phyloP scores from a whole-genome alignment of 495 filamentous ascomycete species.

The Rhypophila decipiens region DNA sequence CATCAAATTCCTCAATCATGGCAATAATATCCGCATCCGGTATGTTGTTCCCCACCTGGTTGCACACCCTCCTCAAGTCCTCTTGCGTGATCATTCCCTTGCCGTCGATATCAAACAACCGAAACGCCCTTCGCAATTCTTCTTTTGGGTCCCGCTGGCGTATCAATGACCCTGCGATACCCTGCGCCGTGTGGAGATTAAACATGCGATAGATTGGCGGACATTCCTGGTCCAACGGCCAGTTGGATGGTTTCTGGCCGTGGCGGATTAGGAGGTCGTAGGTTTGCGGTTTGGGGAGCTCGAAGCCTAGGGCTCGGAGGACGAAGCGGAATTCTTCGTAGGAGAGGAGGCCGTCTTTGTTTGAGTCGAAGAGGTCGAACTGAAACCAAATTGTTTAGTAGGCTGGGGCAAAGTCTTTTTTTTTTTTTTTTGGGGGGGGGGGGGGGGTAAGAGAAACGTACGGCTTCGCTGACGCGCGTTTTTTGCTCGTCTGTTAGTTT shows the following conservation, averaged over 20 bases:
- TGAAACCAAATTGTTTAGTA: conserved; percentile 26
- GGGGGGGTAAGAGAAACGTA: conserved; percentile 7
- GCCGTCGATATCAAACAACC: conserved; percentile 66
- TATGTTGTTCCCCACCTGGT: conserved; percentile 84
- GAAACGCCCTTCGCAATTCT: conserved; percentile 87
- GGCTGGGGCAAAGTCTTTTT: background rate
- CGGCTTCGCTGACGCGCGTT: conserved; percentile 27
- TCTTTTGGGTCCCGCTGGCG: conserved; percentile 76
- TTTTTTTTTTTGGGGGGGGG: too few species aligned
- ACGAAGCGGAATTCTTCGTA: conserved; percentile 98
- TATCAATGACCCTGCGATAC: conserved; percentile 74
- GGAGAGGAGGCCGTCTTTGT: conserved; percentile 89
- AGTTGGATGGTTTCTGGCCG: conserved; percentile 26
- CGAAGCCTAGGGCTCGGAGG: conserved; percentile 93
- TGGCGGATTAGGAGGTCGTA: conserved; percentile 29
- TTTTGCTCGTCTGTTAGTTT: conserved; percentile 30
- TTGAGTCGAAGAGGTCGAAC: conserved; percentile 96
- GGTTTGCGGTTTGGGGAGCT: conserved; percentile 32
- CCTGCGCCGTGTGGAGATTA: conserved; percentile 53
- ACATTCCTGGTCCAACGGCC: conserved; percentile 31
- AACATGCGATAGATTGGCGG: conserved; percentile 29
- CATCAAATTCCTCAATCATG: conserved; percentile 99
- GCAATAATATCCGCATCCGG: conserved; percentile 88
- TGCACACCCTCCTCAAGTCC: conserved; percentile 79
- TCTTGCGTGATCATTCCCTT: conserved; percentile 84